phyloP scores from a whole-genome alignment of 805 yeast species.

The Ogataea angusta region DNA sequence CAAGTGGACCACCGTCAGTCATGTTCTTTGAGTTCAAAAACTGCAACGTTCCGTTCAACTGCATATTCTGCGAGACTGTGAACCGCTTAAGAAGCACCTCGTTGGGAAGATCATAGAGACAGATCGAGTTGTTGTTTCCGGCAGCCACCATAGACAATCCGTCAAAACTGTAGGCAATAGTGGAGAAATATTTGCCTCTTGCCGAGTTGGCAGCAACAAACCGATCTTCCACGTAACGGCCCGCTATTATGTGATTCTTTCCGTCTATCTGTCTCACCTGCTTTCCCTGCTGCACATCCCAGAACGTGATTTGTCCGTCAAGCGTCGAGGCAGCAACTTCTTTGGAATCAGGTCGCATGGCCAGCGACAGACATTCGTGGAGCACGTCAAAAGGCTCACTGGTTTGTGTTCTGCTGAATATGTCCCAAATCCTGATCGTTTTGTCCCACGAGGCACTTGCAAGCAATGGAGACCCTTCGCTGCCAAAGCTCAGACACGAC shows the following conservation, averaged over 20 bases:
- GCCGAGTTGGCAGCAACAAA: conserved; percentile 78
- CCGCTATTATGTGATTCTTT: conserved; percentile 78
- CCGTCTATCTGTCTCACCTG: conserved; percentile 86
- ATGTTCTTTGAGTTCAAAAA: conserved; percentile 74
- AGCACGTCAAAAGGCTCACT: conserved; percentile 88
- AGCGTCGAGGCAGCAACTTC: conserved; percentile 83
- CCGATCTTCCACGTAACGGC: conserved; percentile 78
- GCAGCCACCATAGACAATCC: conserved; percentile 87
- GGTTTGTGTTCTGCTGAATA: conserved; percentile 80
- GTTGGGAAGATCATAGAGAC: conserved; percentile 85
- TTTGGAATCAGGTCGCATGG: conserved; percentile 91
- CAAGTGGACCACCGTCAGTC: conserved; percentile 86
- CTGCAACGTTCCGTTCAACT: conserved; percentile 81
- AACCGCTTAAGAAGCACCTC: conserved; percentile 82
- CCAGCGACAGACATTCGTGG: conserved; percentile 77
- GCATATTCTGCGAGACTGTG: conserved; percentile 85
- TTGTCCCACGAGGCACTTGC: conserved; percentile 97
- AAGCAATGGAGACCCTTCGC: conserved; percentile 61
- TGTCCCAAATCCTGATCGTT: conserved; percentile 88
- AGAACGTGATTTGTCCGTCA: conserved; percentile 81
- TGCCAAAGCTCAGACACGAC: conserved; percentile 80
- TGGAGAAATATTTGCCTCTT: conserved; percentile 78
- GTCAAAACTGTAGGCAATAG: conserved; percentile 83
- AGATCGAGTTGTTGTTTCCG: conserved; percentile 87
- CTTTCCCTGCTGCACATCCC: conserved; percentile 77